Conservation (phyloP, 805 yeast genomes). For the Komagataella ulmi region DNA sequence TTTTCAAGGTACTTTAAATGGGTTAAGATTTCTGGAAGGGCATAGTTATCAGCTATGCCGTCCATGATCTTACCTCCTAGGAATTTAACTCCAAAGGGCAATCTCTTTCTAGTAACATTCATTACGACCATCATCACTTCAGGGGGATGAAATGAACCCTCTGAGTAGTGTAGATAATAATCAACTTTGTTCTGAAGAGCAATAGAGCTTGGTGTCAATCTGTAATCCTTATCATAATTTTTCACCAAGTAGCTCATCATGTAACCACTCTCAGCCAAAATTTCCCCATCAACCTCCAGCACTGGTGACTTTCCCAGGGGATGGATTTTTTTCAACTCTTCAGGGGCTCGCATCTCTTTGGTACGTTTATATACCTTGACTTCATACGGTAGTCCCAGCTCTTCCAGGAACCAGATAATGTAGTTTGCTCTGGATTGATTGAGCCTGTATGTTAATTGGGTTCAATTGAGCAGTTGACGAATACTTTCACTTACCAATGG, state of each 20-base stretch:
- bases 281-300: conserved; percentile 27
- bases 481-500: not conserved
- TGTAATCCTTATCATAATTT: conserved; percentile 30
- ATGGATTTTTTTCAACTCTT: conserved; percentile 35
- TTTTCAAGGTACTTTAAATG: conserved; percentile 28
- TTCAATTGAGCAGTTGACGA: not conserved
- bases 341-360: conserved; percentile 12
- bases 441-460: conserved; percentile 18
- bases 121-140: conserved; percentile 13
- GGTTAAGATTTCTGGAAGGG: conserved; percentile 28
- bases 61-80: conserved; percentile 28
- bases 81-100: conserved; percentile 35
- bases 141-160: conserved; percentile 40
- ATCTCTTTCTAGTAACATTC: conserved; percentile 23
- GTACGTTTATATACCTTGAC: conserved; percentile 39
- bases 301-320: conserved; percentile 57
- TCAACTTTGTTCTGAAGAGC: conserved; percentile 29
- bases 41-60: conserved; percentile 33
- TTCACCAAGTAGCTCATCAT: conserved; percentile 38
- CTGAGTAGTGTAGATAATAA: conserved; percentile 44
- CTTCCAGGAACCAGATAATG: conserved; percentile 52
- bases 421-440: conserved; percentile 47
- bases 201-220: conserved; percentile 22
- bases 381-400: conserved; percentile 40
- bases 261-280: conserved; percentile 46